Evolutionary conservation across 2,329 filamentous ascomycete genomes (phyloP).

Genomic region (Sordariomycetes sp.): DNA sequence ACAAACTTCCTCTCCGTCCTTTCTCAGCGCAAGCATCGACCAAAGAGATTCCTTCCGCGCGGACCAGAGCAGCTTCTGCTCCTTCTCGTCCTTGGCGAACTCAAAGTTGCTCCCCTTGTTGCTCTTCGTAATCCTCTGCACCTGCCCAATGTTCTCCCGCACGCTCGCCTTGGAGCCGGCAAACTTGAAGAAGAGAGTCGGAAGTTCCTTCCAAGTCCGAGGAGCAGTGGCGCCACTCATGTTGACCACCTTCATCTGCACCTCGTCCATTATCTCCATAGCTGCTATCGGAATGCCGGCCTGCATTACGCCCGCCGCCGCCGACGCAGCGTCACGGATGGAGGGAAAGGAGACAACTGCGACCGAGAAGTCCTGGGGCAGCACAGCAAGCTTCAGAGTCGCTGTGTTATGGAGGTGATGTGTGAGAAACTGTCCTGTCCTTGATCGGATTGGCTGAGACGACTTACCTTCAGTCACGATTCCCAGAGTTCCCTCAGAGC

Average conservation of each 20-base stretch:
- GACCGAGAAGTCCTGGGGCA: conserved; percentile 67
- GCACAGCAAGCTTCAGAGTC: conserved; percentile 67
- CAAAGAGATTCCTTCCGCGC: conserved; percentile 77
- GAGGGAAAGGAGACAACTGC: conserved; percentile 71
- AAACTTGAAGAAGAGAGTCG: conserved; percentile 80
- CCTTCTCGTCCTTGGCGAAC: conserved; percentile 60
- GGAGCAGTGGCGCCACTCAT: conserved; percentile 58
- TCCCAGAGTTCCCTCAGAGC: conserved; percentile 72
- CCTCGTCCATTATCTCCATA: conserved; percentile 82
- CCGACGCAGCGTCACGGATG: conserved; percentile 64
- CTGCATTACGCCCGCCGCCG: conserved; percentile 67
- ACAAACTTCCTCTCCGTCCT: conserved; percentile 59
- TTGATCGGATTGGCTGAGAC: background rate
- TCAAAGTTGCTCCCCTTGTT: conserved; percentile 61
- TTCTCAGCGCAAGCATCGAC: conserved; percentile 65
- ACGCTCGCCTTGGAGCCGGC: conserved; percentile 71
- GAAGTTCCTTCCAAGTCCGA: conserved; percentile 61
- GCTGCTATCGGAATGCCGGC: conserved; percentile 63
- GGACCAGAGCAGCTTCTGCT: conserved; percentile 69
- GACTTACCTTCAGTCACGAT: conserved; percentile 61
- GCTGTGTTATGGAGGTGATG: conserved; percentile 24
- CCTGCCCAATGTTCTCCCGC: conserved; percentile 61
- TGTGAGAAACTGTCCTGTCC: background rate
- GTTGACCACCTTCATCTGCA: conserved; percentile 79
- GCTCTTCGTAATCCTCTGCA: conserved; percentile 54